These are phyloP conservation scores for Colletotrichum cereale DNA, from an alignment of 2,329 filamentous ascomycete genomes.

Conservation along the genomic window DNA sequence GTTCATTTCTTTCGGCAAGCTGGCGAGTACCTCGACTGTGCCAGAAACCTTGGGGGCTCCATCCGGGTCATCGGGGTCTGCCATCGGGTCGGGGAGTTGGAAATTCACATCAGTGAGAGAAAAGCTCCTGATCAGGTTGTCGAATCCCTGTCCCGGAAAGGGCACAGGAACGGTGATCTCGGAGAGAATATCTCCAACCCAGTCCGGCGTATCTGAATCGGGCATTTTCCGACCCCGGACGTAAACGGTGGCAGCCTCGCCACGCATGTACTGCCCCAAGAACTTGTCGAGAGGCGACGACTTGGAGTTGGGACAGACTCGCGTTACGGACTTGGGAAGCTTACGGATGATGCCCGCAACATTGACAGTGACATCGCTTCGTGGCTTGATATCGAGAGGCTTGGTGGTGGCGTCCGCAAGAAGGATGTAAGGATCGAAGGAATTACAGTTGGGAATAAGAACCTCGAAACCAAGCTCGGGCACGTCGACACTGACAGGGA, in stretches of 20 bases:
- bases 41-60: slow-evolving; percentile 85
- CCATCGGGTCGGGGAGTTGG: slow-evolving; percentile 82
- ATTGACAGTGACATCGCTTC: slow-evolving; percentile 74
- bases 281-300: slow-evolving; percentile 88
- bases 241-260: slow-evolving; percentile 82
- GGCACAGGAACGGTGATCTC: slow-evolving; percentile 87
- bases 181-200: slow-evolving; percentile 84
- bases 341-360: slow-evolving; percentile 79
- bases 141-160: slow-evolving; percentile 84
- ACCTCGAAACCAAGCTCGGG: slow-evolving; percentile 88
- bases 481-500: slow-evolving; percentile 80
- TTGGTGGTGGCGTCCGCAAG: slow-evolving; percentile 82
- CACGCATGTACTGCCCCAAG: slow-evolving; percentile 84
- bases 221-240: slow-evolving; percentile 82
- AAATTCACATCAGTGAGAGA: slow-evolving; percentile 89
- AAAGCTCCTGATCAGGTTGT: slow-evolving; percentile 88
- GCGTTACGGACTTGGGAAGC: slow-evolving; percentile 79
- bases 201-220: slow-evolving; percentile 77
- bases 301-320: slow-evolving; percentile 79
- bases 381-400: slow-evolving; percentile 75
- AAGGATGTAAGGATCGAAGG: slow-evolving; percentile 78
- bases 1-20: slow-evolving; percentile 87
- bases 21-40: slow-evolving; percentile 82
- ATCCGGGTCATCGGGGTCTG: slow-evolving; percentile 78
- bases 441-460: slow-evolving; percentile 83